Percentiles rank a stretch among this genome's conserved stretches.
phyloP scores from a whole-genome alignment of 495 filamentous ascomycete species.

The Astrothelium subdiscretum region DNA sequence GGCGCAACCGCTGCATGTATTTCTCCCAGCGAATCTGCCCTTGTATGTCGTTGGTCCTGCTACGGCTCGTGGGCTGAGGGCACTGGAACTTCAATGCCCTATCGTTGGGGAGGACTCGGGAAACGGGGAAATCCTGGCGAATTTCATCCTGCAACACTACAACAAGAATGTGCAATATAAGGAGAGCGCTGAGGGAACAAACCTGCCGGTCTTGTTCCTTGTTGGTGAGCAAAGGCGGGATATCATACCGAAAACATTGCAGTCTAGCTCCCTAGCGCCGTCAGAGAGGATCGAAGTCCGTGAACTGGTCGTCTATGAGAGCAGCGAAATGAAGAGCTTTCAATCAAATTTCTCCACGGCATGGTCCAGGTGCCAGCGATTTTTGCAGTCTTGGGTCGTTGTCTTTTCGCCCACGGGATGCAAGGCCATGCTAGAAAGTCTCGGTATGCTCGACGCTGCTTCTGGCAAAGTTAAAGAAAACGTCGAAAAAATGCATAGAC shows the following conservation, averaged over 20 bases:
- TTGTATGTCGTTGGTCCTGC: constrained; percentile 91
- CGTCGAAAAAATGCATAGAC: constrained; percentile 10
- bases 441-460: constrained; percentile 44
- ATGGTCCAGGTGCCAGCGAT: constrained; percentile 26
- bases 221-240: constrained; percentile 80
- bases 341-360: constrained; percentile 45
- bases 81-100: constrained; percentile 35
- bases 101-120: constrained; percentile 61
- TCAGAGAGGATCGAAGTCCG: constrained; percentile 47
- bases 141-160: constrained; percentile 68
- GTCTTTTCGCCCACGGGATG: constrained; percentile 90
- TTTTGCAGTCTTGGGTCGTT: constrained; percentile 53
- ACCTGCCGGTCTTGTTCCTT: constrained; percentile 64
- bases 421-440: constrained; percentile 59
- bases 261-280: constrained; percentile 33
- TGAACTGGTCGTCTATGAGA: constrained; percentile 78
- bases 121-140: constrained; percentile 65
- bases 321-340: constrained; percentile 66
- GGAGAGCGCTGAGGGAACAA: not conserved
- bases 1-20: constrained; percentile 11
- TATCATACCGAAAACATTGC: constrained; percentile 72
- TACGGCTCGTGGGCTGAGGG: constrained; percentile 59
- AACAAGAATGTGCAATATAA: constrained; percentile 13
- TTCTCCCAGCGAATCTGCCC: constrained; percentile 39
- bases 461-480: constrained; percentile 33